A percentile compares a stretch with the other conserved stretches of the same genome.
Evolutionary conservation across 257 asterid species (phyloP).

Genomic region (Jasminum sambac): DNA sequence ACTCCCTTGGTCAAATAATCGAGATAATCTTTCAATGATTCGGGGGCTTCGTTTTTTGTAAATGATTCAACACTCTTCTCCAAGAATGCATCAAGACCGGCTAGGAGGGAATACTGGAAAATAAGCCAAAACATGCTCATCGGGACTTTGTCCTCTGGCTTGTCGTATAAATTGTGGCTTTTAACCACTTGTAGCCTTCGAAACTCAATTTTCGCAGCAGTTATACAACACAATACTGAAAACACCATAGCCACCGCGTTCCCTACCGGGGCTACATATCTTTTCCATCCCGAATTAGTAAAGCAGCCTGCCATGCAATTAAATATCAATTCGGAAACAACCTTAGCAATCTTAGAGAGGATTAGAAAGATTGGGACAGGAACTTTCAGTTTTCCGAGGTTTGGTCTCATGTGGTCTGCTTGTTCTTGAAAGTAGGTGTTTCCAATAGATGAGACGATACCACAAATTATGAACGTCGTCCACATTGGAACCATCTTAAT

Average conservation of each 20-base stretch:
- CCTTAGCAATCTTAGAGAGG: not conserved
- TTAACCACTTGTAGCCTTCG: constrained; percentile 23
- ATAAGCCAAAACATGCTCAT: constrained; percentile 34
- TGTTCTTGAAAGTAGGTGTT: constrained; percentile 71
- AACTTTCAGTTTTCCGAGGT: constrained; percentile 33
- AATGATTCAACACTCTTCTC: constrained; percentile 29
- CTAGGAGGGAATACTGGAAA: constrained; percentile 33
- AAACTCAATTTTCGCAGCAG: constrained; percentile 36
- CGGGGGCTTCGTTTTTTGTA: constrained; percentile 31
- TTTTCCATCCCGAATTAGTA: not conserved
- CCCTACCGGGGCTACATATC: constrained; percentile 26
- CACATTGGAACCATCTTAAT: constrained; percentile 61
- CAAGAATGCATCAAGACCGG: constrained; percentile 24
- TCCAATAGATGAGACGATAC: constrained; percentile 47
- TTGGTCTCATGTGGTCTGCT: constrained; percentile 48
- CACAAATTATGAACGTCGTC: constrained; percentile 49
- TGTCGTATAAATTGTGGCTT: constrained; percentile 20
- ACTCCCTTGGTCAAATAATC: constrained; percentile 25
- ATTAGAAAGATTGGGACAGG: constrained; percentile 28
- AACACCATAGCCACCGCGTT: constrained; percentile 32
- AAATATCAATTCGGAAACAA: not conserved
- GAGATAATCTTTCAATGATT: constrained; percentile 31
- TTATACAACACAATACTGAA: constrained; percentile 31
- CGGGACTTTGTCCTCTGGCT: constrained; percentile 25
- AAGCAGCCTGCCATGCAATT: not conserved